Evolutionary conservation across 1,284 basidiomycete species (phyloP), one percentile per base, ranked within the genome.

Genomic region (Apiotrichum gamsii): DNA sequence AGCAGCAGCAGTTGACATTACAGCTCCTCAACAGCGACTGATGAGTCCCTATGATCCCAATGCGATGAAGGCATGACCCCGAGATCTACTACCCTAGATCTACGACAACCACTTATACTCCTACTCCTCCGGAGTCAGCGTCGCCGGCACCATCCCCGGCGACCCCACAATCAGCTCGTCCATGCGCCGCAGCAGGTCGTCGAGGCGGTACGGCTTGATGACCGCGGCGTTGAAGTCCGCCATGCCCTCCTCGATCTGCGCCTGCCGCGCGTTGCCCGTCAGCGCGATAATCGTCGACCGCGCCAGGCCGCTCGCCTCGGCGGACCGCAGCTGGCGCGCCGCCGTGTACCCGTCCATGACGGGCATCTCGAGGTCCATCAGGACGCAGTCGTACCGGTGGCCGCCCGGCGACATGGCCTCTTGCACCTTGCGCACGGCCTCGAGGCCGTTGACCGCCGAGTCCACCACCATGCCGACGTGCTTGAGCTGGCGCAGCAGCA

Each of bases 291-390:
- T 40, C 8, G 31, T 21, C 9, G 42, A 31, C 8, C 24, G 37
- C 1, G 13, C 16, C 4, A 49, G 37, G 5, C 54, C 53, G 8
- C 18, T 18, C 2, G 28, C 44, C 34, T 58, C 56, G 24, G 50
- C 47, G 23, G 28, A 40, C 1, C 58, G 48, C 6, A 60, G 38
- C 3, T 31, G 21, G 8, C 37, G 28, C 8, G 49, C 47, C 1
- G 58, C 51, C 3, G 47, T 49, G 33, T 58, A 51, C 5, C 54
- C 54, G 47, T 56, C 49, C 54, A 56, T 56, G 24, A 56, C 58
- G n/a, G 70, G 69, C 69, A 72, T 70, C 38, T 69, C 69, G 4
- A 70, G 51, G 43, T 74, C 72, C 63, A 72, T 69, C n/a, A 74
- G 52, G n/a, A 70, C 51, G 29, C 63, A 65, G 42, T 72, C 65